Conservation (phyloP, 1,284 basidiomycete species). For the Apiotrichum montevideense region DNA sequence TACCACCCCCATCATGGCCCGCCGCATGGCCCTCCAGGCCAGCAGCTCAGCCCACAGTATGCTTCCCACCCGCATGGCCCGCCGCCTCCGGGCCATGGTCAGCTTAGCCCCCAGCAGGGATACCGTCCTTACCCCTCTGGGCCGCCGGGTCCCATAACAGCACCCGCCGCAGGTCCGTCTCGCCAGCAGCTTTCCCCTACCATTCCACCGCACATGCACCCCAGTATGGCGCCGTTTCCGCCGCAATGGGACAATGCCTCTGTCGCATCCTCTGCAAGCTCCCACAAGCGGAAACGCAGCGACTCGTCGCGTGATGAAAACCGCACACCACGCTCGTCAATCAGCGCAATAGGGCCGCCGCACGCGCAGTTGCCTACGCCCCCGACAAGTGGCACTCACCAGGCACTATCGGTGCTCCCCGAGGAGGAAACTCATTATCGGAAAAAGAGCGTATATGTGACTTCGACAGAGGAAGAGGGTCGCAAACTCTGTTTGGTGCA, state of each 20-base stretch:
- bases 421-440: not conserved
- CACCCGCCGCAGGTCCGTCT: constrained; percentile 5
- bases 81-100: too few relatives aligned
- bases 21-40: not conserved
- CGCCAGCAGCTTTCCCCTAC: constrained; percentile 3
- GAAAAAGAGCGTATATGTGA: constrained; percentile 29
- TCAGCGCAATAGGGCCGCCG: not conserved
- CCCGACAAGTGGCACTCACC: constrained; percentile 1
- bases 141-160: not conserved
- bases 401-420: not conserved
- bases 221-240: not conserved
- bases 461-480: constrained; percentile 30
- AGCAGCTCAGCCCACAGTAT: too few relatives aligned
- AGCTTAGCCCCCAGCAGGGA: too few relatives aligned
- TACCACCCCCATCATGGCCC: constrained; percentile 4
- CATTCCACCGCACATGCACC: not conserved
- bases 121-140: too few relatives aligned
- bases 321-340: not conserved
- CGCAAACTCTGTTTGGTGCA: constrained; percentile 34
- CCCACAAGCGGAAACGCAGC: constrained; percentile 19
- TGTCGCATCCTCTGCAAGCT: not conserved
- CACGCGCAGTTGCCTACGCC: constrained; percentile 6
- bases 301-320: constrained; percentile 1
- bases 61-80: too few relatives aligned
- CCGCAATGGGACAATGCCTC: constrained; percentile 9